A percentile compares a stretch with the other conserved stretches of the same genome.
These are phyloP conservation scores for Plasmodium knowlesi DNA, from an alignment of 169 alveolate species.

Conservation along the genomic window DNA sequence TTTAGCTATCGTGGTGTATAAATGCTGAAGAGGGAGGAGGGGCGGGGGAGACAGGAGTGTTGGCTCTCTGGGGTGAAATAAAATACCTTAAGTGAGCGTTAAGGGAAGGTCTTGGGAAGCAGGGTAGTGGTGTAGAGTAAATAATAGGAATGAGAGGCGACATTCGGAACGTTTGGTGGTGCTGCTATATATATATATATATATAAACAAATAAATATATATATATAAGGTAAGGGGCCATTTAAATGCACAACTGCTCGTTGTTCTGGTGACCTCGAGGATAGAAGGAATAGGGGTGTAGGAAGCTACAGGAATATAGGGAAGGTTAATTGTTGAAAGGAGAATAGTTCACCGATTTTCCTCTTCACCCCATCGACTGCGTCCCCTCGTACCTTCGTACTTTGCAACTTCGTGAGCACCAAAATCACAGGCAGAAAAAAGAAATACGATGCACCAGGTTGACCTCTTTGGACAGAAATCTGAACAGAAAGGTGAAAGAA, in stretches of 20 bases:
- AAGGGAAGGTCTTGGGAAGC: not conserved
- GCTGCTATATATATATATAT: not conserved
- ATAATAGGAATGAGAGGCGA: not conserved
- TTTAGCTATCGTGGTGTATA: conserved; percentile 66
- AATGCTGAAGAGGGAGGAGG: conserved; percentile 34
- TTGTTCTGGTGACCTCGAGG: not conserved
- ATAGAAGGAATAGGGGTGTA: too few species aligned
- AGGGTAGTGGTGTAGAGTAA: not conserved
- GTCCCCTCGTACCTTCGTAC: too few species aligned
- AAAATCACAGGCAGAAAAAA: not conserved
- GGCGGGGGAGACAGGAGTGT: not conserved
- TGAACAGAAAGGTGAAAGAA: conserved; percentile 2
- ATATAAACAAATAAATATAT: too few species aligned
- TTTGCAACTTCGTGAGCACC: not conserved
- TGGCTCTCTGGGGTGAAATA: not conserved
- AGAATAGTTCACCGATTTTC: not conserved
- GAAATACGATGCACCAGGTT: not conserved
- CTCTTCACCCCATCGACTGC: not conserved
- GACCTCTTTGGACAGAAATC: not conserved
- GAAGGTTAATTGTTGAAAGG: not conserved
- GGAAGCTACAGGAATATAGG: not conserved
- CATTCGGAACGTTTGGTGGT: not conserved
- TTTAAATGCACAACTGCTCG: not conserved
- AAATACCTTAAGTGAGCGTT: not conserved
- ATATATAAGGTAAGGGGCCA: not conserved